phyloP scores from a whole-genome alignment of 305 asterid genomes.

The Fraxinus platypoda region DNA sequence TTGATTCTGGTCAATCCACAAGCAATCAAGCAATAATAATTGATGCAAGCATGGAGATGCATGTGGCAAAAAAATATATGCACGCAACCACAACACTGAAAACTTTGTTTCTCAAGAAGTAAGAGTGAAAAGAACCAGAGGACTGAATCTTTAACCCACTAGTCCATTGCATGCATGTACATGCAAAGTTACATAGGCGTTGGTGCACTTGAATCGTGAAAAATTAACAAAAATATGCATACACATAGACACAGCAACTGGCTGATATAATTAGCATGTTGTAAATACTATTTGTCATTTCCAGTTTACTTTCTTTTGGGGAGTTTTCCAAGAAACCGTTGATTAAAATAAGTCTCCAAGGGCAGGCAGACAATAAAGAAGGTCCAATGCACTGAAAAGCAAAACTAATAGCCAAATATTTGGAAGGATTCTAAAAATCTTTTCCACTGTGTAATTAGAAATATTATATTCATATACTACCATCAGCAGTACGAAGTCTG shows the following conservation, averaged over 20 bases:
- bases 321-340: not conserved
- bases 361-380: not conserved
- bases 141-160: not conserved
- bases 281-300: not conserved
- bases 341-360: not conserved
- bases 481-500: not conserved
- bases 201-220: not conserved
- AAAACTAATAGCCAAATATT: constrained; percentile 1
- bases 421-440: not conserved
- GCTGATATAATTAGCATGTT: not conserved
- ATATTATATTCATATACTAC: not conserved
- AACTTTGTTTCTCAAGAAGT: not conserved
- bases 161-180: not conserved
- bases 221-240: not conserved
- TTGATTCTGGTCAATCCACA: not conserved
- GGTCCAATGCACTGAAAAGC: not conserved
- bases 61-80: not conserved
- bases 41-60: not conserved
- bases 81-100: not conserved
- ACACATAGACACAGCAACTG: not conserved
- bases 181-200: not conserved
- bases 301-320: not conserved
- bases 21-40: not conserved
- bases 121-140: not conserved
- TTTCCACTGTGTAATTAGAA: not conserved